Evolutionary conservation across 345 rosid species (phyloP).

Genomic region (Garcia nutans): DNA sequence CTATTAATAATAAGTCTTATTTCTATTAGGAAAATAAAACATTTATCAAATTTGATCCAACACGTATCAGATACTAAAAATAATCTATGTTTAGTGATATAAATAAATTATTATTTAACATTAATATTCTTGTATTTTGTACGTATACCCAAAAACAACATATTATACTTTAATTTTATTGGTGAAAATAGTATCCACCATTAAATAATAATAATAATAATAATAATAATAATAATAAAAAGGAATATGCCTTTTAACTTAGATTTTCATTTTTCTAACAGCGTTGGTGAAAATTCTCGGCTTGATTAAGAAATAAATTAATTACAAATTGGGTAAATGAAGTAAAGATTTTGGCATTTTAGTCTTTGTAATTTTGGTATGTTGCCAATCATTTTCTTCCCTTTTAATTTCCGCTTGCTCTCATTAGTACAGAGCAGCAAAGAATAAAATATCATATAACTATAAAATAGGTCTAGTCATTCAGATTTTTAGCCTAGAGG

Average conservation of each 20-base stretch:
- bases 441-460: background rate
- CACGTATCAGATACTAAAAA: too few relatives aligned
- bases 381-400: background rate
- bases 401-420: background rate
- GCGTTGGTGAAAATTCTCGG: background rate
- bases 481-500: background rate
- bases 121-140: too few relatives aligned
- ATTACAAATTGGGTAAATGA: background rate
- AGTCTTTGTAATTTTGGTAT: background rate
- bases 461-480: background rate
- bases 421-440: background rate
- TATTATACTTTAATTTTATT: too few relatives aligned
- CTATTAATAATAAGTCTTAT: too few relatives aligned
- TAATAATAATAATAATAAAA: too few relatives aligned
- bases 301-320: background rate
- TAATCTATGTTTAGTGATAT: too few relatives aligned
- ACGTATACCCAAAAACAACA: too few relatives aligned
- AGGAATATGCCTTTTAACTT: conserved; percentile 4
- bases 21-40: too few relatives aligned
- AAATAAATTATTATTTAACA: too few relatives aligned
- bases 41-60: too few relatives aligned
- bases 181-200: too few relatives aligned
- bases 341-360: background rate
- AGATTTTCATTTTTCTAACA: background rate
- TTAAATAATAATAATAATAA: too few relatives aligned